A percentile compares a stretch with the other conserved stretches of the same genome.
phyloP scores from a whole-genome alignment of 2,329 filamentous ascomycete genomes.

The Hirsutella thompsonii region DNA sequence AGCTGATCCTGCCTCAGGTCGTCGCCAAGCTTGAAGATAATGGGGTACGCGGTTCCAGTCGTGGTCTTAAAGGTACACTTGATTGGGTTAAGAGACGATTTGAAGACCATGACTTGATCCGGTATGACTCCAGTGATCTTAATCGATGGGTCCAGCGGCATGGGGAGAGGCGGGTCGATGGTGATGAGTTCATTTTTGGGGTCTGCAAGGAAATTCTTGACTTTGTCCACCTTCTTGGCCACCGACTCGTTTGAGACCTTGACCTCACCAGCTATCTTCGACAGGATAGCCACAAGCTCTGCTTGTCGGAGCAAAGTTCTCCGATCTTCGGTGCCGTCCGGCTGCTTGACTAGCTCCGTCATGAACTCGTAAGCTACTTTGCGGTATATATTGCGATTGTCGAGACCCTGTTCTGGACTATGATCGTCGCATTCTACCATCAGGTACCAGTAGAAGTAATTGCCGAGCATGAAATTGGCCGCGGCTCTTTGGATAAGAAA shows the following conservation, averaged over 20 bases:
- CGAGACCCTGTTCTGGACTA: constrained; percentile 59
- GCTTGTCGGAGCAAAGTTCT: constrained; percentile 74
- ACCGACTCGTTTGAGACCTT: constrained; percentile 69
- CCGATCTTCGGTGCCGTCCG: constrained; percentile 59
- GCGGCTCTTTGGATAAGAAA: constrained; percentile 85
- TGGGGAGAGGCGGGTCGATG: constrained; percentile 75
- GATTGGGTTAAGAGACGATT: constrained; percentile 84
- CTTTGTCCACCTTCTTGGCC: constrained; percentile 65
- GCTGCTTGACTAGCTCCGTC: constrained; percentile 62
- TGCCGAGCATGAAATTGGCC: constrained; percentile 80
- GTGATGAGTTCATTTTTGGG: constrained; percentile 76
- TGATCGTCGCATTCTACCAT: constrained; percentile 93
- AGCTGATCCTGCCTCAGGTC: constrained; percentile 94
- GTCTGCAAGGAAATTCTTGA: constrained; percentile 76
- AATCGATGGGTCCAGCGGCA: constrained; percentile 79
- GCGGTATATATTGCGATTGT: constrained; percentile 75
- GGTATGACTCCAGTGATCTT: constrained; percentile 67
- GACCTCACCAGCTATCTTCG: constrained; percentile 80
- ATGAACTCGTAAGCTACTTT: constrained; percentile 96
- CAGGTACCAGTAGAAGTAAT: constrained; percentile 95
- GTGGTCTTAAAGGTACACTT: constrained; percentile 82
- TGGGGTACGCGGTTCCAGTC: constrained; percentile 66
- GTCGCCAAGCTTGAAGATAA: constrained; percentile 96
- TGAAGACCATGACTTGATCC: constrained; percentile 85
- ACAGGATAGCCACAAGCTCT: constrained; percentile 76